Conservation (phyloP, 805 yeast genomes). For the Tetrapisispora pingtungensis region DNA sequence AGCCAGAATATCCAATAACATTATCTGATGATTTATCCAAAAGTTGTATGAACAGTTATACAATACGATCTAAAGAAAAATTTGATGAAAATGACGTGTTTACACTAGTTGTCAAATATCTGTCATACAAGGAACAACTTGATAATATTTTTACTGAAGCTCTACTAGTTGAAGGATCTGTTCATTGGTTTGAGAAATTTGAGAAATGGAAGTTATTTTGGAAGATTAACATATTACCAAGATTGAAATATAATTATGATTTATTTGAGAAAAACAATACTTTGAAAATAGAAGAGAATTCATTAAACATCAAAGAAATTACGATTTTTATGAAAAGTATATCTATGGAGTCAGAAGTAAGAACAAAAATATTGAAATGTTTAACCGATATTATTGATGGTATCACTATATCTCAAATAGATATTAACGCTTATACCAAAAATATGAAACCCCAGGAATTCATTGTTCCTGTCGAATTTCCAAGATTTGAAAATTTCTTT, state of each 20-base stretch:
- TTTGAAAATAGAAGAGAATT: slow-evolving; percentile 6
- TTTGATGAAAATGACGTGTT: slow-evolving; percentile 18
- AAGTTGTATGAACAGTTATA: slow-evolving; percentile 22
- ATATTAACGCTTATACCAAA: slow-evolving; percentile 16
- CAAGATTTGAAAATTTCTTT: slow-evolving; percentile 18
- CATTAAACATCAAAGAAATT: slow-evolving; percentile 1
- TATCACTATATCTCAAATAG: slow-evolving; percentile 13
- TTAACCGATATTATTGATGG: slow-evolving; percentile 13
- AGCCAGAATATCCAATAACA: slow-evolving; percentile 11
- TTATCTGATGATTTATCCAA: slow-evolving; percentile 15
- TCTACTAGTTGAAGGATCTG: slow-evolving; percentile 20
- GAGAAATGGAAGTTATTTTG: slow-evolving; percentile 20
- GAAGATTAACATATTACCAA: slow-evolving; percentile 15
- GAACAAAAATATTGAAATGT: slow-evolving; percentile 12
- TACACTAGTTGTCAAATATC: slow-evolving; percentile 15
- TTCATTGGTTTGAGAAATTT: slow-evolving; percentile 17
- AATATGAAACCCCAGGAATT: slow-evolving; percentile 14
- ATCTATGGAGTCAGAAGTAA: slow-evolving; percentile 9
- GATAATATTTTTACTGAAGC: slow-evolving; percentile 22
- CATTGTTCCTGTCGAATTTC: slow-evolving; percentile 22
- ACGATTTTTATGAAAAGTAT: background rate
- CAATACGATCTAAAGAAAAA: slow-evolving; percentile 8
- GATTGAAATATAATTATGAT: slow-evolving; percentile 17
- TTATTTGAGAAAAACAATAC: slow-evolving; percentile 9
- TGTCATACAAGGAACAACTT: slow-evolving; percentile 20